Conservation (phyloP, 2,329 filamentous ascomycete genomes). For the Apiospora saccharicola region DNA sequence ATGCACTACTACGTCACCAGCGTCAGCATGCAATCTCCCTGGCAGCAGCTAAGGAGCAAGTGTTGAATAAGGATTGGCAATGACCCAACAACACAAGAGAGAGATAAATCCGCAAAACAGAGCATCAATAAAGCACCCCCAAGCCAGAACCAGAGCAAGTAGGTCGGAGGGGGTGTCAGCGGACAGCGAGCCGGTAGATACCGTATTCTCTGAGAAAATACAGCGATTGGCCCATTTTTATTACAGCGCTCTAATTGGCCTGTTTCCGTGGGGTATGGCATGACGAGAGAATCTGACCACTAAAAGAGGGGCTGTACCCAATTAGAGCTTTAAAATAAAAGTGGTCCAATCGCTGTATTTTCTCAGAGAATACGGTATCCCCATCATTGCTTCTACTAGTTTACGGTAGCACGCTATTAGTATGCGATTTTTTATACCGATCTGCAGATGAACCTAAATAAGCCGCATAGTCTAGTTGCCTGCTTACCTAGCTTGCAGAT, state of each 20-base stretch:
- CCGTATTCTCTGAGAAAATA: too few relatives aligned
- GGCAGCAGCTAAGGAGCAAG: not conserved
- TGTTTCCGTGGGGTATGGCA: too few relatives aligned
- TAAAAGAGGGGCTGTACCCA: too few relatives aligned
- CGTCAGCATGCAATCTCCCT: not conserved
- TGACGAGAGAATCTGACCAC: too few relatives aligned
- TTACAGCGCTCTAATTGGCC: too few relatives aligned
- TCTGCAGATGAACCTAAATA: slow-evolving; percentile 18
- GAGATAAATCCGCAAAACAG: not conserved
- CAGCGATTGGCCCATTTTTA: too few relatives aligned
- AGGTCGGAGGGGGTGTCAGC: not conserved
- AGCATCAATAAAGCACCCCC: not conserved
- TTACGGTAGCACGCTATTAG: not conserved
- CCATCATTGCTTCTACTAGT: not conserved
- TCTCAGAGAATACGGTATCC: too few relatives aligned
- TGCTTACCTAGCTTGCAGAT: not conserved
- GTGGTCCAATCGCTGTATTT: too few relatives aligned
- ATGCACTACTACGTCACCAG: not conserved
- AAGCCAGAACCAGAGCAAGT: not conserved
- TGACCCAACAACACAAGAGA: not conserved
- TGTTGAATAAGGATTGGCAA: not conserved
- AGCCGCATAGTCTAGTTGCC: not conserved
- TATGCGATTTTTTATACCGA: not conserved
- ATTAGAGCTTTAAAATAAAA: too few relatives aligned
- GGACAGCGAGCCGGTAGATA: not conserved